Evolutionary conservation across 495 filamentous ascomycete species (phyloP).

Genomic region (Podospora didyma): DNA sequence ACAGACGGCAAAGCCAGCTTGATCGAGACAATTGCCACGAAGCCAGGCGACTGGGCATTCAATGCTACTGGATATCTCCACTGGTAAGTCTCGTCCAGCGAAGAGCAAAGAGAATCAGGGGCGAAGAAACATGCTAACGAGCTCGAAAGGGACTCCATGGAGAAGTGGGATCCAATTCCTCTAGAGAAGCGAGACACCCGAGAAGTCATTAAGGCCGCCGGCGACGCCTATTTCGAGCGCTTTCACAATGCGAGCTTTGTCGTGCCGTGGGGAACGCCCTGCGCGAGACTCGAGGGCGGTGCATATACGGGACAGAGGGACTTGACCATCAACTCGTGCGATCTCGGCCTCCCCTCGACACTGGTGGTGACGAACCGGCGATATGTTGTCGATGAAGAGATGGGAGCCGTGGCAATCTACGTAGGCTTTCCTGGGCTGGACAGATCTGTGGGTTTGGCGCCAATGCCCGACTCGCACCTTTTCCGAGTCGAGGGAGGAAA

Average conservation of each 20-base stretch:
- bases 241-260: slow-evolving; percentile 37
- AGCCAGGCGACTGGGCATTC: slow-evolving; percentile 43
- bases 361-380: slow-evolving; percentile 36
- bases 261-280: slow-evolving; percentile 46
- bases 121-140: not conserved
- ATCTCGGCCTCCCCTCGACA: slow-evolving; percentile 33
- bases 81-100: slow-evolving; percentile 12
- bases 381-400: slow-evolving; percentile 47
- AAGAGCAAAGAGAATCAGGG: not conserved
- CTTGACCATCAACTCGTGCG: slow-evolving; percentile 28
- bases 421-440: slow-evolving; percentile 35
- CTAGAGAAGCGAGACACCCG: slow-evolving; percentile 31
- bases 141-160: slow-evolving; percentile 18
- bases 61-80: slow-evolving; percentile 42
- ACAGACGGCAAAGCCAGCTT: slow-evolving; percentile 18
- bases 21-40: slow-evolving; percentile 42
- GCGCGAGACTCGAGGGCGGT: slow-evolving; percentile 44
- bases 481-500: slow-evolving; percentile 49
- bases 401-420: slow-evolving; percentile 42
- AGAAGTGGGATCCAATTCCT: slow-evolving; percentile 44
- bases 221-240: slow-evolving; percentile 44
- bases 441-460: not conserved
- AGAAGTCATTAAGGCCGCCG: slow-evolving; percentile 40
- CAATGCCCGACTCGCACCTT: slow-evolving; percentile 45
- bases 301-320: slow-evolving; percentile 31